phyloP scores from a whole-genome alignment of 1,284 basidiomycete genomes.

The Sutorius eximius region DNA sequence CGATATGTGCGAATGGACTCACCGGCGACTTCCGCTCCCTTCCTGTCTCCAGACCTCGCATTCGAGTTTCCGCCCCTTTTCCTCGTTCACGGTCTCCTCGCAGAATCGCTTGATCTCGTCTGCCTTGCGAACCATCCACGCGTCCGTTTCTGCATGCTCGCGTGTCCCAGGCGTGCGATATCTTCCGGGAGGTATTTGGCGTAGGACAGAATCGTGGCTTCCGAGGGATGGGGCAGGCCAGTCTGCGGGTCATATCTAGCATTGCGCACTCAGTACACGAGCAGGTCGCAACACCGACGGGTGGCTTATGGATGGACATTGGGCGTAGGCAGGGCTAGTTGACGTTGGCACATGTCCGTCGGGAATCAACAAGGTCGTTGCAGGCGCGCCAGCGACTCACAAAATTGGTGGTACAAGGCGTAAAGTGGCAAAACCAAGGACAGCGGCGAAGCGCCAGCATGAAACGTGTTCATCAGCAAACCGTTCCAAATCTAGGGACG shows the following conservation, averaged over 20 bases:
- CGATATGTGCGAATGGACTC: slow-evolving; percentile 30
- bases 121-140: slow-evolving; percentile 77
- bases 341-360: background rate
- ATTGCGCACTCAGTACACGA: background rate
- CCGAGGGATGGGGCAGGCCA: slow-evolving; percentile 67
- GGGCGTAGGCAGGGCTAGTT: slow-evolving; percentile 42
- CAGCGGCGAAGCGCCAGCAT: slow-evolving; percentile 46
- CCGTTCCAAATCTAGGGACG: too few relatives aligned
- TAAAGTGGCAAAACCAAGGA: slow-evolving; percentile 44
- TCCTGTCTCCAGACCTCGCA: slow-evolving; percentile 89
- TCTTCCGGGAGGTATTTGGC: slow-evolving; percentile 73
- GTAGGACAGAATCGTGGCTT: slow-evolving; percentile 61
- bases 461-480: slow-evolving; percentile 36
- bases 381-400: slow-evolving; percentile 35
- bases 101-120: slow-evolving; percentile 62
- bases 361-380: background rate
- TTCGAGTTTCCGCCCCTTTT: slow-evolving; percentile 61
- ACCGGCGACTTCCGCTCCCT: slow-evolving; percentile 85
- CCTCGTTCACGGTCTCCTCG: slow-evolving; percentile 47
- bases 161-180: slow-evolving; percentile 91
- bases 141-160: slow-evolving; percentile 85
- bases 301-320: slow-evolving; percentile 39
- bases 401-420: slow-evolving; percentile 45
- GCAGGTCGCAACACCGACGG: background rate
- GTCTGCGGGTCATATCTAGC: slow-evolving; percentile 54